phyloP scores from a whole-genome alignment of 768 basidiomycete genomes.

The Paxillus involutus region DNA sequence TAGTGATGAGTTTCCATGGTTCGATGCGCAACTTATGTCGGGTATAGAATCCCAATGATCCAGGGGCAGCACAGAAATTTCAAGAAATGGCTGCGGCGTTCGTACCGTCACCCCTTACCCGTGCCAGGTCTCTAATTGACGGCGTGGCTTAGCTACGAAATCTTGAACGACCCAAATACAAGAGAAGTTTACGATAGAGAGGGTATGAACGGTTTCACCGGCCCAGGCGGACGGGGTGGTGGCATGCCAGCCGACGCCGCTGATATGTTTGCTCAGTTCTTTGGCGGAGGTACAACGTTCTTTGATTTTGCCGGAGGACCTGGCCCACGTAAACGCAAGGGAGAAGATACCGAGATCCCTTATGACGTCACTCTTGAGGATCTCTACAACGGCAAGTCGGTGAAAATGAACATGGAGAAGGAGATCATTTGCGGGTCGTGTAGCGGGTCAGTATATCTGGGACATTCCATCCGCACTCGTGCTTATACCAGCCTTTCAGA shows the following conservation, averaged over 20 bases:
- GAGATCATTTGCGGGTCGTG: conserved; percentile 77
- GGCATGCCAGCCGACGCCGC: conserved; percentile 51
- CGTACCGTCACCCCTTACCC: conserved; percentile 29
- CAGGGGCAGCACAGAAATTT: conserved; percentile 77
- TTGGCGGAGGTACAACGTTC: conserved; percentile 53
- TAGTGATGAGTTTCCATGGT: conserved; percentile 9
- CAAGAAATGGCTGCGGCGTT: conserved; percentile 90
- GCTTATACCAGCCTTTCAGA: conserved; percentile 38
- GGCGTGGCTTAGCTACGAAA: conserved; percentile 64
- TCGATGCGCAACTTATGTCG: neutral
- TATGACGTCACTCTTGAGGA: conserved; percentile 91
- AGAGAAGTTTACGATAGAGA: conserved; percentile 71
- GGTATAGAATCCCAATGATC: conserved; percentile 82
- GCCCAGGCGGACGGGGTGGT: conserved; percentile 42
- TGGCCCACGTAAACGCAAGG: conserved; percentile 50
- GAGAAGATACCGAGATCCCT: conserved; percentile 72
- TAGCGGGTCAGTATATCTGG: conserved; percentile 57
- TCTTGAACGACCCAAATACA: conserved; percentile 66
- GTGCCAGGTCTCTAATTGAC: conserved; percentile 7
- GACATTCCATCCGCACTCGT: neutral
- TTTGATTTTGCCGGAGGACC: conserved; percentile 66
- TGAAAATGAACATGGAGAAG: conserved; percentile 88
- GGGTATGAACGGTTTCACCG: conserved; percentile 69
- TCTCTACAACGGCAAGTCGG: conserved; percentile 85
- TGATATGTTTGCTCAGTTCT: conserved; percentile 78